A percentile compares a stretch with the other conserved stretches of the same genome.
Conservation (phyloP, 768 basidiomycete species). For the Phlegmacium glaucopus region DNA sequence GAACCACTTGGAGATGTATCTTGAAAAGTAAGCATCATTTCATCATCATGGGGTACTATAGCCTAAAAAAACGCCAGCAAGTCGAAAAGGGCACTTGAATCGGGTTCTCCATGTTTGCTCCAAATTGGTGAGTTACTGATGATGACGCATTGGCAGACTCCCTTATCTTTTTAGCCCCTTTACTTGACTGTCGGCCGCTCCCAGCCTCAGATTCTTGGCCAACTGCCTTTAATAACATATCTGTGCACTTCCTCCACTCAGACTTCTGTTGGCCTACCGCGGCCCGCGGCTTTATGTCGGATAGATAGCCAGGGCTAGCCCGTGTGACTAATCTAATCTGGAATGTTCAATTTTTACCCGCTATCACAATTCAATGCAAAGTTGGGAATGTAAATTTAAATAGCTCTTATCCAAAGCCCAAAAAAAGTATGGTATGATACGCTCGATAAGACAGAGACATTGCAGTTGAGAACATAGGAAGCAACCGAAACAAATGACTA, state of each 20-base stretch:
- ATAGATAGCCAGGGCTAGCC: no score
- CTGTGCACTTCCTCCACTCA: conserved; percentile 43
- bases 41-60: conserved; percentile 13
- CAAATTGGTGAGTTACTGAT: conserved; percentile 43
- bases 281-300: no score
- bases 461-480: conserved; percentile 20
- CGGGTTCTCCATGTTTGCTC: conserved; percentile 49
- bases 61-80: no score
- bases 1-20: conserved; percentile 64
- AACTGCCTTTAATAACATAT: conserved; percentile 65
- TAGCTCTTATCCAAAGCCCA: conserved; percentile 9
- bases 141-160: conserved; percentile 2
- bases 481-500: conserved; percentile 17
- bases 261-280: not conserved
- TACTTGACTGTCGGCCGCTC: conserved; percentile 44
- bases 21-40: conserved; percentile 50
- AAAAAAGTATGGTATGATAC: conserved; percentile 11
- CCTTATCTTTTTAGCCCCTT: conserved; percentile 37
- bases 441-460: conserved; percentile 11
- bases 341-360: no score
- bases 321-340: no score
- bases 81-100: conserved; percentile 46
- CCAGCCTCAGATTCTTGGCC: conserved; percentile 48
- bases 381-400: conserved; percentile 9
- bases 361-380: no score